Evolutionary conservation across 2,329 filamentous ascomycete species (phyloP).

Genomic region (Colletotrichum sp.): DNA sequence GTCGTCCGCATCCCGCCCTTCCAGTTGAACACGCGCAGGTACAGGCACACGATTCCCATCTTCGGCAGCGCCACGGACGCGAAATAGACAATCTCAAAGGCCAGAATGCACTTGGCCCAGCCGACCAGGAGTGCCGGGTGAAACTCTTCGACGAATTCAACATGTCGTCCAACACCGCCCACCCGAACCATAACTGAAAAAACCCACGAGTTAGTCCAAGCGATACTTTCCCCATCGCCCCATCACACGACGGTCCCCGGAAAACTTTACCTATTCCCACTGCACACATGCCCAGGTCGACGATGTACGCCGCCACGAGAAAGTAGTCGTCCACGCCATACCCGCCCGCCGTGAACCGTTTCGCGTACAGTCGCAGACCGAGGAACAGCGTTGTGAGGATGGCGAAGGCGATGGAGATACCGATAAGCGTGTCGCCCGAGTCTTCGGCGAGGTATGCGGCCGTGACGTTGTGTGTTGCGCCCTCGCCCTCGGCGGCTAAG

Average conservation of each 20-base stretch:
- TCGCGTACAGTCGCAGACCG: constrained; percentile 4
- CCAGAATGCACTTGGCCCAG: constrained; percentile 29
- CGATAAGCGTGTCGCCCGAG: constrained; percentile 18
- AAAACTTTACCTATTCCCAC: constrained; percentile 11
- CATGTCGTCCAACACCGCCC: constrained; percentile 29
- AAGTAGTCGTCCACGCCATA: constrained; percentile 17
- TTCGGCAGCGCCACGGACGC: constrained; percentile 30
- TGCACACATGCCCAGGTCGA: constrained; percentile 17
- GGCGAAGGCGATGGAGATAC: constrained; percentile 24
- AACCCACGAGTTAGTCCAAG: neutral
- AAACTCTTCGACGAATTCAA: constrained; percentile 19
- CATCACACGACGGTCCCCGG: neutral
- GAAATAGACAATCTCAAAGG: constrained; percentile 33
- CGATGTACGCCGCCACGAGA: constrained; percentile 10
- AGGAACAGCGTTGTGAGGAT: constrained; percentile 12
- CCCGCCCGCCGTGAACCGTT: constrained; percentile 14
- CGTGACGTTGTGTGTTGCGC: neutral
- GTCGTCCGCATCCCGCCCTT: constrained; percentile 22
- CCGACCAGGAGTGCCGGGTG: constrained; percentile 19
- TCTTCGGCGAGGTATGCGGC: constrained; percentile 13
- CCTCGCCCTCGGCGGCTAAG: neutral
- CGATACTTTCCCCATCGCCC: neutral
- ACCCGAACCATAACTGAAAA: constrained; percentile 25
- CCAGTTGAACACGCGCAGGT: constrained; percentile 34
- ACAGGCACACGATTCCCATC: constrained; percentile 32